These are phyloP conservation scores for Wickerhamiella alocasiicola DNA, from an alignment of 805 yeast genomes.

Conservation along the genomic window DNA sequence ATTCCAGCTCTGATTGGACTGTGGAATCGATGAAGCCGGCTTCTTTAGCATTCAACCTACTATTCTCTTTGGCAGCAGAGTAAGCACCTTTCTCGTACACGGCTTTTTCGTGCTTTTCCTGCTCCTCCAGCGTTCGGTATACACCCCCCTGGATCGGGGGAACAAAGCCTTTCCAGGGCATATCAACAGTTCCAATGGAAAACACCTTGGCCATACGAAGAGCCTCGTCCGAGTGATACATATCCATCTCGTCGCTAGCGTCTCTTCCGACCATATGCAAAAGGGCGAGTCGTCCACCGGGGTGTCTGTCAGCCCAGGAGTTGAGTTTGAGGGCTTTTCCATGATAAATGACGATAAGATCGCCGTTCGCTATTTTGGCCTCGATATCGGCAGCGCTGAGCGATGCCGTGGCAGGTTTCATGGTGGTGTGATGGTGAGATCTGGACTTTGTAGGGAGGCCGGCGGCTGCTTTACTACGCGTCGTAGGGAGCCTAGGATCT, in stretches of 20 bases:
- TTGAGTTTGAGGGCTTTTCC: conserved; percentile 51
- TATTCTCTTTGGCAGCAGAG: background rate
- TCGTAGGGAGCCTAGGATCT: too few relatives aligned
- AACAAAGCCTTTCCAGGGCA: conserved; percentile 57
- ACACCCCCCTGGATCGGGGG: conserved; percentile 85
- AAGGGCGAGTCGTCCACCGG: conserved; percentile 82
- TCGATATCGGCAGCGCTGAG: too few relatives aligned
- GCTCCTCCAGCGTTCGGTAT: conserved; percentile 29
- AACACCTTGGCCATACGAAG: conserved; percentile 39
- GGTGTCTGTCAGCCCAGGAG: conserved; percentile 61
- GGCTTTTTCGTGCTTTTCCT: conserved; percentile 17
- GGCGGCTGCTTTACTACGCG: too few relatives aligned
- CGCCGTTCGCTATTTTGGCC: conserved; percentile 51
- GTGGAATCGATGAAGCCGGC: conserved; percentile 39
- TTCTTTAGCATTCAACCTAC: conserved; percentile 30
- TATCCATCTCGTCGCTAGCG: conserved; percentile 83
- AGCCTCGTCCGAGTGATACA: conserved; percentile 60
- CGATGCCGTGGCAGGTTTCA: too few relatives aligned
- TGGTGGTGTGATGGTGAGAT: too few relatives aligned
- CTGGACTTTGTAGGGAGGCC: too few relatives aligned
- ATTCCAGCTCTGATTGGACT: conserved; percentile 42
- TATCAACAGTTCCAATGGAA: conserved; percentile 52
- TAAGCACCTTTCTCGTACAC: background rate
- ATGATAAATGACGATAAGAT: conserved; percentile 55
- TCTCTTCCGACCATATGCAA: conserved; percentile 78